Evolutionary conservation across 2,329 filamentous ascomycete genomes (phyloP), one percentile per base, ranked within the genome.

Genomic region (Cercospora sp.): DNA sequence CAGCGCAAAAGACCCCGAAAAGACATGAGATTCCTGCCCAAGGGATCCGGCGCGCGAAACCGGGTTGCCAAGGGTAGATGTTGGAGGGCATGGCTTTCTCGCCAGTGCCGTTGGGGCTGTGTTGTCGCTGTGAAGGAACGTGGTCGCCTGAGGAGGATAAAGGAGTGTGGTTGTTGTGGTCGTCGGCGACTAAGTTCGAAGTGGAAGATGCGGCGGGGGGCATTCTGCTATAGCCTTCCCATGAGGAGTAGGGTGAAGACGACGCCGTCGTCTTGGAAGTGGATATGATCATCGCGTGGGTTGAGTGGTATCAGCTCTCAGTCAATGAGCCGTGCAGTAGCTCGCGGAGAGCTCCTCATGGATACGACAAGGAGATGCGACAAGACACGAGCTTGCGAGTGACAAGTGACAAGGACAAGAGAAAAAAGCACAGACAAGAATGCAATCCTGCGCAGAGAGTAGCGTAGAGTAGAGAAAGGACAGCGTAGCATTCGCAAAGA

Each of bases 1-100:
- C 61, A 20, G 65, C 63, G 60, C 66, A 68, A 2, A 68, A 64
- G 12, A 68, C 66, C 16, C 66, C 68, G 20, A 68, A 64, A 1
- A 70, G 55, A 45, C 63, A 70, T 13, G 53, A 53, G 7, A 70
- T 63, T 31, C 68, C 68, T 28, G 57, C 66, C 68, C 68, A 70
- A 1, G 68, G 66, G 0, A 70, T 68, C 4, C 68, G 68, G 2
- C 63, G 59, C 31, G 63, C 61, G 48, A 66, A 30, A 31, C 66
- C 68, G 18, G 68, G 68, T 55, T 67, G 63, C 68, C 66, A 70
- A 30, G 68, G 51, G n/a, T 70, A 63, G 60, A 70, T 66, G 23
- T 45, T 68, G 3, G 36, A 23, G 18, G 42, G 42, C 9, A 48
- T 20, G n/a, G 18, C 3, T 8, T 48, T 23, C 42, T 48, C 36